Evolutionary conservation across 2,329 filamentous ascomycete genomes (phyloP), one percentile per base, ranked within the genome.

Genomic region (Lecanicillium sp.): DNA sequence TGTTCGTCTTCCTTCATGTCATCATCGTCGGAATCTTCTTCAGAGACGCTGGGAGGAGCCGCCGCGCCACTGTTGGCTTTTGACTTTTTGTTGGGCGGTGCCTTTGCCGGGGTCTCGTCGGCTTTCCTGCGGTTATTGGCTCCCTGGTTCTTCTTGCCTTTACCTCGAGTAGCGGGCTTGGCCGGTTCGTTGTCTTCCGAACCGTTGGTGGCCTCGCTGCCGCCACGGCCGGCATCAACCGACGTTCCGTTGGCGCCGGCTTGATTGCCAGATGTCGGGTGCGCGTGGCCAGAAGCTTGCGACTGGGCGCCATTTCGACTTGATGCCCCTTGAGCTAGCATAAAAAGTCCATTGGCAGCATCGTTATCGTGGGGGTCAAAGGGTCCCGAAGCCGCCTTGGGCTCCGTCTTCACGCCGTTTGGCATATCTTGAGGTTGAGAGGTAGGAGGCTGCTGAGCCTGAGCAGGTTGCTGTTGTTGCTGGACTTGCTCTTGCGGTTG

Each of bases 341-440:
- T 83, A 52, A 87, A 94, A 1, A 98, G 71, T 20, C 92, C 89
- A 57, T 95, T 96, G 37, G 90, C 92, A 31, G 90, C 92, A 64
- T 95, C 90, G 51, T 90, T 94, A 38, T 95, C 90, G 61, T 94
- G 87, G 30, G 88, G 85, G 42, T 89, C 83, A 54, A 88, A 94
- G 4, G 81, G 75, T 38, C 85, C 83, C 1, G 73, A 61, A 2
- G 68, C 56, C 9, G 71, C 63, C 51, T 71, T 78, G 12, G 61
- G 42, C 48, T 75, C 68, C 6, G 64, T 35, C 59, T 78, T 75
- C 13, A 63, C 51, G 34, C 53, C 64, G 57, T 68, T 69, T 33
- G 63, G 45, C 47, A 60, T 54, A 5, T 75, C 74, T 53, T 75
- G 66, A 38, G 76, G 68, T 54, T 81, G 70, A 42, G 79, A 70